These are phyloP conservation scores for Vicia sativa DNA, from an alignment of 306 rosid genomes.

Conservation along the genomic window DNA sequence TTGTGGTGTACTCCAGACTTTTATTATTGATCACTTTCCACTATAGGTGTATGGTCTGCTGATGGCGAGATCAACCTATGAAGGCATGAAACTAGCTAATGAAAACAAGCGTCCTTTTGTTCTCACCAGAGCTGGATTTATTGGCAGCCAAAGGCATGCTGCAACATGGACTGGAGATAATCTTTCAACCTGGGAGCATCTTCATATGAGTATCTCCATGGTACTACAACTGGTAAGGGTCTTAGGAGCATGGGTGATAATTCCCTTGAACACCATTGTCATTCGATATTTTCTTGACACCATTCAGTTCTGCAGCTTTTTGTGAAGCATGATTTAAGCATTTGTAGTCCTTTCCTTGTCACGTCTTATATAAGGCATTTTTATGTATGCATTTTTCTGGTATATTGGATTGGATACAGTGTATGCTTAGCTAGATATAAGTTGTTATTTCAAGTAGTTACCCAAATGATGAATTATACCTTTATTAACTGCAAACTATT, in stretches of 20 bases:
- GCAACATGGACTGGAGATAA: conserved; percentile 98
- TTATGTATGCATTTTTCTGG: neutral
- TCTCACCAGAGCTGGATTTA: conserved; percentile 92
- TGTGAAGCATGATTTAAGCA: too few species aligned
- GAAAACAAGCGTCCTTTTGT: conserved; percentile 86
- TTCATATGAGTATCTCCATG: conserved; percentile 97
- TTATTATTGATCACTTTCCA: conserved; percentile 21
- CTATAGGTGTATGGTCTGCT: conserved; percentile 82
- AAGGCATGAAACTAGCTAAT: conserved; percentile 82
- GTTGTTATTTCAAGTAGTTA: conserved; percentile 32
- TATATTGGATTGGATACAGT: neutral
- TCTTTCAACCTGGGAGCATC: conserved; percentile 94
- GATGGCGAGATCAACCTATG: conserved; percentile 93
- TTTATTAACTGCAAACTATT: conserved; percentile 1
- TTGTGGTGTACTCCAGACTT: conserved; percentile 14
- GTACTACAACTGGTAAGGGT: conserved; percentile 86
- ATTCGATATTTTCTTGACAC: conserved; percentile 5
- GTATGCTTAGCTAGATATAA: conserved; percentile 14
- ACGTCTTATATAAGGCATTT: too few species aligned
- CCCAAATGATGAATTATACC: conserved; percentile 14
- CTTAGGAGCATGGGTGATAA: conserved; percentile 11
- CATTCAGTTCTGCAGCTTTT: conserved; percentile 10
- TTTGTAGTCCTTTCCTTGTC: too few species aligned
- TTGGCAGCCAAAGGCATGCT: conserved; percentile 94
- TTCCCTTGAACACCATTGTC: conserved; percentile 34